A percentile compares a stretch with the other conserved stretches of the same genome.
Evolutionary conservation across 2,329 filamentous ascomycete species (phyloP).

Genomic region (Fusarium poae): DNA sequence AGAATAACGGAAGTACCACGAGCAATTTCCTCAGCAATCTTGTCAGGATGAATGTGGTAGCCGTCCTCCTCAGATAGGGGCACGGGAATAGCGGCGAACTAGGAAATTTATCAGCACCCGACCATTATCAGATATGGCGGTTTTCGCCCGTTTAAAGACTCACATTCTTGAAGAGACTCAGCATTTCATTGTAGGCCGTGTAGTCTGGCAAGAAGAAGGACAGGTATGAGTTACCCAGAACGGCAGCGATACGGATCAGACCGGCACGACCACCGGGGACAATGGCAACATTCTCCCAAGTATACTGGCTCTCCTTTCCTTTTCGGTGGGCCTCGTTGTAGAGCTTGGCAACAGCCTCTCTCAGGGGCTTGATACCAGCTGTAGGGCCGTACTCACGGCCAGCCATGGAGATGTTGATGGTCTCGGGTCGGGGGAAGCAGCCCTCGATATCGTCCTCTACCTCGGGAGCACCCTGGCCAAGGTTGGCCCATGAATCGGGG

Average conservation of each 20-base stretch:
- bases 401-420: conserved; percentile 81
- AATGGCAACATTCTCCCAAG: conserved; percentile 97
- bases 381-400: conserved; percentile 93
- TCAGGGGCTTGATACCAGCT: conserved; percentile 90
- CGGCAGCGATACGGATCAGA: conserved; percentile 93
- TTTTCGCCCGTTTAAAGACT: not conserved
- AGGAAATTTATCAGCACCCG: not conserved
- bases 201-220: conserved; percentile 97
- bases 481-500: conserved; percentile 87
- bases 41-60: conserved; percentile 93
- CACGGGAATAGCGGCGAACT: conserved; percentile 89
- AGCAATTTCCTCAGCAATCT: conserved; percentile 91
- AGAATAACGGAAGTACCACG: conserved; percentile 89
- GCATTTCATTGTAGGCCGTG: conserved; percentile 98
- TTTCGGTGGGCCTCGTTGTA: conserved; percentile 95
- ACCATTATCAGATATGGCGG: not conserved
- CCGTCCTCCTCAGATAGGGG: conserved; percentile 86
- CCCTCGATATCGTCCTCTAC: conserved; percentile 93
- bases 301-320: conserved; percentile 90
- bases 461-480: conserved; percentile 93
- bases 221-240: conserved; percentile 91
- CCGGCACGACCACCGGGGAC: conserved; percentile 94
- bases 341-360: conserved; percentile 88
- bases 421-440: conserved; percentile 84
- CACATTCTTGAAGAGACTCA: conserved; percentile 90